A percentile compares a stretch with the other conserved stretches of the same genome.
phyloP scores from a whole-genome alignment of 202 grass and related monocot genomes.

The Elaeis oleifera region DNA sequence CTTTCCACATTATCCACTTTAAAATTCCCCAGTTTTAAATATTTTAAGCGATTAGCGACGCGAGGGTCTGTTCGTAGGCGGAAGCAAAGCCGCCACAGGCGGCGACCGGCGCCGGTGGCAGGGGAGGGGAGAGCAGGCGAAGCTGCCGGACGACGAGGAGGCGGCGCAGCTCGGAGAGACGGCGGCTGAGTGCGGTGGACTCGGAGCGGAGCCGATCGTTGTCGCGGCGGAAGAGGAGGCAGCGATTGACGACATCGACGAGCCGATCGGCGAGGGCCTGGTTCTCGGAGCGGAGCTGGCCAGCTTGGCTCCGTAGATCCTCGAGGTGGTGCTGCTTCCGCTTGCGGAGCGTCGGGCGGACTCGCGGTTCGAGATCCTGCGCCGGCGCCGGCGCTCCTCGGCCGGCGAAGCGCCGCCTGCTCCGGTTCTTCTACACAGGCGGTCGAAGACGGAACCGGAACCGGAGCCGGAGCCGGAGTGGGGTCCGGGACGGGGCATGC shows the following conservation, averaged over 20 bases:
- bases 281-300: conserved; percentile 1
- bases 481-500: neutral
- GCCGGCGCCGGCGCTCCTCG: neutral
- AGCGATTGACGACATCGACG: neutral
- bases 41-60: too few species aligned
- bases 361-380: conserved; percentile 9
- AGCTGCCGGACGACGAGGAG: too few species aligned
- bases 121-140: too few species aligned
- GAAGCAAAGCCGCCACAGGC: too few species aligned
- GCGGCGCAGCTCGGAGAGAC: too few species aligned
- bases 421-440: neutral
- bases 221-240: too few species aligned
- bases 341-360: conserved; percentile 7
- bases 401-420: neutral
- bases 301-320: neutral
- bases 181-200: too few species aligned
- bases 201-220: too few species aligned
- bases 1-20: too few species aligned
- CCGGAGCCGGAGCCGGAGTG: neutral
- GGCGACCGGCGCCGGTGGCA: too few species aligned
- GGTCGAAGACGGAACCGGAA: neutral
- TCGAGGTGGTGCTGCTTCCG: conserved; percentile 6
- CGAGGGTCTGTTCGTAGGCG: too few species aligned
- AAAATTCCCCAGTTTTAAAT: too few species aligned
- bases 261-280: neutral